phyloP scores from a whole-genome alignment of 2,329 filamentous ascomycete genomes.

The Epichloe brachyelytri region DNA sequence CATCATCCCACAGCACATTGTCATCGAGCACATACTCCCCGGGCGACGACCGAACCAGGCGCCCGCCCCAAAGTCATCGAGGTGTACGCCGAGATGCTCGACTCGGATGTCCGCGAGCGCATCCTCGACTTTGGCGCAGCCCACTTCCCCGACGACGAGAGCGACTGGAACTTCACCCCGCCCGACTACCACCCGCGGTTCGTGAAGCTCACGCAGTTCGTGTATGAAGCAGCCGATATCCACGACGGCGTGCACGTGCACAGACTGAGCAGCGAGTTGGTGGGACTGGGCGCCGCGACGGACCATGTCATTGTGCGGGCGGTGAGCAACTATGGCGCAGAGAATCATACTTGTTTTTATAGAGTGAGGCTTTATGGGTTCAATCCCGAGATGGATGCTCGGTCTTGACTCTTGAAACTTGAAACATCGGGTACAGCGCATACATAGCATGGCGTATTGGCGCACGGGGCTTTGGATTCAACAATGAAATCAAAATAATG shows the following conservation, averaged over 20 bases:
- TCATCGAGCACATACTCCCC: slow-evolving; percentile 58
- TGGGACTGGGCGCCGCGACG: slow-evolving; percentile 33
- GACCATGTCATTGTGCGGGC: slow-evolving; percentile 42
- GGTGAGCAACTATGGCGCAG: slow-evolving; percentile 43
- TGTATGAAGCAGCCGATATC: slow-evolving; percentile 32
- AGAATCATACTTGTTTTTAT: slow-evolving; percentile 53
- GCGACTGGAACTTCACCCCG: slow-evolving; percentile 17
- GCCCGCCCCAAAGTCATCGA: slow-evolving; percentile 57
- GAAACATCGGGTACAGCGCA: background rate
- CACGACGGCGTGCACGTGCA: slow-evolving; percentile 40
- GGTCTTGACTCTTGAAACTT: background rate
- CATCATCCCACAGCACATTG: slow-evolving; percentile 55
- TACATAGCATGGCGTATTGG: background rate
- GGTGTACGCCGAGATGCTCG: slow-evolving; percentile 49
- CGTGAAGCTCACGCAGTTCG: slow-evolving; percentile 45
- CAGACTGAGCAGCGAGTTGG: slow-evolving; percentile 36
- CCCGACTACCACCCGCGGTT: slow-evolving; percentile 25
- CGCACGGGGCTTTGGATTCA: background rate
- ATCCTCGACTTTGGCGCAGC: slow-evolving; percentile 29
- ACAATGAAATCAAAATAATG: no score
- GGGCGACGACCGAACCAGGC: slow-evolving; percentile 46
- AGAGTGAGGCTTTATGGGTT: slow-evolving; percentile 44
- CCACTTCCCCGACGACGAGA: slow-evolving; percentile 24
- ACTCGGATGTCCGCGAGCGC: slow-evolving; percentile 26
- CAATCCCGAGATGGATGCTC: slow-evolving; percentile 14